Evolutionary conservation across 768 basidiomycete genomes (phyloP).

Genomic region (Pleurotus pulmonarius): DNA sequence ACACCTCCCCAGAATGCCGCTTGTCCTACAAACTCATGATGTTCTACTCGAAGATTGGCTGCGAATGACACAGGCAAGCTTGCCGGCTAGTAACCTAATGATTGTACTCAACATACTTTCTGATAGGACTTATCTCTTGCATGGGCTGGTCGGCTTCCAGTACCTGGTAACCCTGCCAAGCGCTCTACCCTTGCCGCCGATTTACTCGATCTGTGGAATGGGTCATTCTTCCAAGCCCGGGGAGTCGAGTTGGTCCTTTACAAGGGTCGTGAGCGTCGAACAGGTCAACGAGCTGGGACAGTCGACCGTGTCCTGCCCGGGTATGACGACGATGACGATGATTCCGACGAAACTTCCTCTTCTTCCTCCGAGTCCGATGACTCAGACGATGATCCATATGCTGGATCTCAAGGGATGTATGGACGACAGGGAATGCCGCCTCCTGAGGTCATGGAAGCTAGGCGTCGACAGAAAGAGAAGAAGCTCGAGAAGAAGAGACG

Average conservation of each 20-base stretch:
- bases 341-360: slow-evolving; percentile 32
- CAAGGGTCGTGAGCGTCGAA: slow-evolving; percentile 73
- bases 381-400: slow-evolving; percentile 39
- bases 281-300: slow-evolving; percentile 55
- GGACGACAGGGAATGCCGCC: slow-evolving; percentile 33
- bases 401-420: slow-evolving; percentile 35
- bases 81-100: not conserved
- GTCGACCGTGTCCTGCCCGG: slow-evolving; percentile 53
- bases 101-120: no score
- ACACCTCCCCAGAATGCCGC: slow-evolving; percentile 67
- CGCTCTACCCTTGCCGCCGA: slow-evolving; percentile 62
- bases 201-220: slow-evolving; percentile 78
- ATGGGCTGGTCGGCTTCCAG: slow-evolving; percentile 75
- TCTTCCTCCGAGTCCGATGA: slow-evolving; percentile 38
- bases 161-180: slow-evolving; percentile 51
- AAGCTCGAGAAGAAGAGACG: slow-evolving; percentile 59
- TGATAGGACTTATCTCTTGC: slow-evolving; percentile 66
- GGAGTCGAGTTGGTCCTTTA: slow-evolving; percentile 80
- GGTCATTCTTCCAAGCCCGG: slow-evolving; percentile 68
- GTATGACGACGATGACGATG: slow-evolving; percentile 38
- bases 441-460: slow-evolving; percentile 44
- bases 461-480: slow-evolving; percentile 49
- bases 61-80: slow-evolving; percentile 67
- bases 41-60: slow-evolving; percentile 79
- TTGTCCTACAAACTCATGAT: slow-evolving; percentile 70